A percentile compares a stretch with the other conserved stretches of the same genome.
phyloP scores from a whole-genome alignment of 2,329 filamentous ascomycete genomes.

The Bertia moriformis region DNA sequence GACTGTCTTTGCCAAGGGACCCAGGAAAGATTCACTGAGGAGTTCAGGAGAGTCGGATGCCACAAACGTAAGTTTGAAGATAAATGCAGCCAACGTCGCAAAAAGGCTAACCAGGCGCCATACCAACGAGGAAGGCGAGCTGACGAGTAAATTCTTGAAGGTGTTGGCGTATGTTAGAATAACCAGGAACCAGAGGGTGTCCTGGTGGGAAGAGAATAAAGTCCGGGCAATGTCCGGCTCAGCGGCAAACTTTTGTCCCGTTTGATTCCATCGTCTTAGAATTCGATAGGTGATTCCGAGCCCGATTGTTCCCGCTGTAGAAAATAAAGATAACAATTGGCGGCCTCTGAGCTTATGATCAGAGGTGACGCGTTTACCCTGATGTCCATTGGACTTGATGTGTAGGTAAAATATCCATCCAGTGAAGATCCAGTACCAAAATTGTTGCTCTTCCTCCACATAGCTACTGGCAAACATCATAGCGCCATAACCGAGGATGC shows the following conservation, averaged over 20 bases:
- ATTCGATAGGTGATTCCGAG: not conserved
- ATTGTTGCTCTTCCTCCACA: conserved; percentile 66
- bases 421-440: conserved; percentile 60
- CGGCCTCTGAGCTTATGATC: not conserved
- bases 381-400: not conserved
- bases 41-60: not conserved
- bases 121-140: not conserved
- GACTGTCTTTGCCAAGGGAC: not conserved
- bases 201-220: not conserved
- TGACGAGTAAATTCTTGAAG: not conserved
- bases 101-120: not conserved
- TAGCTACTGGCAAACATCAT: conserved; percentile 69
- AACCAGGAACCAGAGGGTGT: not conserved
- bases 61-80: not conserved
- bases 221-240: not conserved
- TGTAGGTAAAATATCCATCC: conserved; percentile 24
- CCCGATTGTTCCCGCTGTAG: not conserved
- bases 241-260: not conserved
- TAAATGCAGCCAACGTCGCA: not conserved
- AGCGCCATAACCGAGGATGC: conserved; percentile 32
- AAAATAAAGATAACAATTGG: not conserved
- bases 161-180: not conserved
- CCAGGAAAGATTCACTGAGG: not conserved
- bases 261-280: conserved; percentile 1
- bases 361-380: too few relatives aligned